Evolutionary conservation across 2,329 filamentous ascomycete genomes (phyloP).

Genomic region (Huntiella savannae): DNA sequence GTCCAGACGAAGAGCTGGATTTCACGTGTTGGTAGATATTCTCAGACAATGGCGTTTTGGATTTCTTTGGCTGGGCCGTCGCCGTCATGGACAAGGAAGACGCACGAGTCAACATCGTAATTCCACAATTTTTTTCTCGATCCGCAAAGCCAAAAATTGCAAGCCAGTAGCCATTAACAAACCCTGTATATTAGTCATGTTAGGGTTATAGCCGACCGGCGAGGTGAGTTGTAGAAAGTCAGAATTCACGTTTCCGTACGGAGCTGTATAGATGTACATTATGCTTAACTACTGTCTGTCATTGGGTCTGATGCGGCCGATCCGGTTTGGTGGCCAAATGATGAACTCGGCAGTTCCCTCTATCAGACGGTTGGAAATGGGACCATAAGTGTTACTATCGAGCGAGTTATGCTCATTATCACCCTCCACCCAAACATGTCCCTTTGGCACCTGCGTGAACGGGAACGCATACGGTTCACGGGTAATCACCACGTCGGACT

Average conservation of each 20-base stretch:
- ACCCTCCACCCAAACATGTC: conserved; percentile 90
- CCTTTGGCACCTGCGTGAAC: conserved; percentile 47
- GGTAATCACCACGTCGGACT: conserved; percentile 38
- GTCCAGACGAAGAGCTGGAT: too few relatives aligned
- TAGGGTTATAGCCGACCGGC: too few relatives aligned
- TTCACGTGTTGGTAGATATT: too few relatives aligned
- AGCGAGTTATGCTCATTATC: conserved; percentile 34
- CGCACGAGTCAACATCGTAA: neutral
- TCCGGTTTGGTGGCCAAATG: conserved; percentile 46
- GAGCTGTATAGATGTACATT: too few relatives aligned
- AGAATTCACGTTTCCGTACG: too few relatives aligned
- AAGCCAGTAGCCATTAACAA: too few relatives aligned
- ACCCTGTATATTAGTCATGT: too few relatives aligned
- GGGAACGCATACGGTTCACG: conserved; percentile 9
- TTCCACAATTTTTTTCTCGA: neutral
- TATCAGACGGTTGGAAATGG: conserved; percentile 56
- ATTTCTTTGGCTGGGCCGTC: too few relatives aligned
- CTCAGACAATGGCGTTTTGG: too few relatives aligned
- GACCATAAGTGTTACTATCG: conserved; percentile 84
- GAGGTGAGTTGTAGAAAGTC: too few relatives aligned
- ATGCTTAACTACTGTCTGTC: too few relatives aligned
- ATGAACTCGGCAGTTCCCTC: conserved; percentile 56
- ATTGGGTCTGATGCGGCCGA: conserved; percentile 26
- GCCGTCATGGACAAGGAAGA: neutral
- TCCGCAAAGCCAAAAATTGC: too few relatives aligned